Evolutionary conservation across 345 rosid genomes (phyloP).

Genomic region (Populus deltoides): DNA sequence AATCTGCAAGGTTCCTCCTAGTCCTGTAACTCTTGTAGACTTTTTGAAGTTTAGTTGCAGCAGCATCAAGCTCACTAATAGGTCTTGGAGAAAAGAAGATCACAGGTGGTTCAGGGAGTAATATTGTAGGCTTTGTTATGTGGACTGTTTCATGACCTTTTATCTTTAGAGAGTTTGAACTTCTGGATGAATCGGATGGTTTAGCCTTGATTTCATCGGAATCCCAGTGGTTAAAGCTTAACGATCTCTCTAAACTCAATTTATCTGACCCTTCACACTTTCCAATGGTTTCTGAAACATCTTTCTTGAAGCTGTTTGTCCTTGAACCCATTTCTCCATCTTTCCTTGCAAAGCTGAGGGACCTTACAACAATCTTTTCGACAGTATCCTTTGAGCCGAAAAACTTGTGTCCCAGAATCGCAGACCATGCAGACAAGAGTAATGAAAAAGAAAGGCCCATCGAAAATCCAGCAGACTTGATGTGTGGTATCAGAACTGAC

Average conservation of each 20-base stretch:
- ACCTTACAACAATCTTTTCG: conserved; percentile 24
- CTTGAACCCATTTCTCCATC: conserved; percentile 28
- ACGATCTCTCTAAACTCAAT: conserved; percentile 29
- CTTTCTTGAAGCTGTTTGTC: conserved; percentile 37
- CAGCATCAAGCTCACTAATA: conserved; percentile 54
- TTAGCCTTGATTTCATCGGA: conserved; percentile 12
- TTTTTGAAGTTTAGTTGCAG: conserved; percentile 48
- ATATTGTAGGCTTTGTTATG: conserved; percentile 40
- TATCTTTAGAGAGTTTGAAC: conserved; percentile 10
- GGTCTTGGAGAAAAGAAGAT: conserved; percentile 58
- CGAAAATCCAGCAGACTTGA: conserved; percentile 5
- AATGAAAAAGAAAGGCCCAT: conserved; percentile 56
- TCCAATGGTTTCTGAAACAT: conserved; percentile 13
- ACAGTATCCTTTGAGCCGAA: conserved; percentile 30
- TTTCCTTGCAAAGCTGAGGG: conserved; percentile 29
- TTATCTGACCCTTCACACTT: conserved; percentile 13
- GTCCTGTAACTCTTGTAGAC: conserved; percentile 51
- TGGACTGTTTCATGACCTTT: conserved; percentile 27
- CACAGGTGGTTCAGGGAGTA: conserved; percentile 40
- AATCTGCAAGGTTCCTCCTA: conserved; percentile 65
- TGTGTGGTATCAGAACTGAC: conserved; percentile 2
- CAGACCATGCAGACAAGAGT: conserved; percentile 41
- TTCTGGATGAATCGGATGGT: conserved; percentile 7
- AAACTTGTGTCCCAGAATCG: conserved; percentile 31
- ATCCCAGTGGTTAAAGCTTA: conserved; percentile 43